A percentile compares a stretch with the other conserved stretches of the same genome.
Conservation (phyloP, 345 rosid genomes). For the Citrus maxima region DNA sequence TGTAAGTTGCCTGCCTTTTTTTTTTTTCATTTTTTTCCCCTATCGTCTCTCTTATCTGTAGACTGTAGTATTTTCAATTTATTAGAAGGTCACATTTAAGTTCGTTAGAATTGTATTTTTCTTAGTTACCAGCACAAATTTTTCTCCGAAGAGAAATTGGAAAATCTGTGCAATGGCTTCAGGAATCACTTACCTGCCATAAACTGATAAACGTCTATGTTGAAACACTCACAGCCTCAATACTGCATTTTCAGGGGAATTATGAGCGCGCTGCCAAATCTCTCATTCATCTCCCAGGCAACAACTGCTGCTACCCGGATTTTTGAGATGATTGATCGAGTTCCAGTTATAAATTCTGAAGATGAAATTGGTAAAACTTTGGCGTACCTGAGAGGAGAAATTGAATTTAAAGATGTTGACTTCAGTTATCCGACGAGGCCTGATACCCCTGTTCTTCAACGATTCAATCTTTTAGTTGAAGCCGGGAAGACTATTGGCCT, state of each 20-base stretch:
- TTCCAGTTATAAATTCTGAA: constrained; percentile 36
- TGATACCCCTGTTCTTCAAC: constrained; percentile 28
- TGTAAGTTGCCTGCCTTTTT: constrained; percentile 35
- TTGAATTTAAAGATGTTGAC: constrained; percentile 42
- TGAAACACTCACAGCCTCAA: not conserved
- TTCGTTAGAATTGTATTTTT: too few relatives aligned
- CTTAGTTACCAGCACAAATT: not conserved
- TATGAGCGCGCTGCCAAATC: constrained; percentile 43
- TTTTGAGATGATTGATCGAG: constrained; percentile 37
- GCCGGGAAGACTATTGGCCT: constrained; percentile 49
- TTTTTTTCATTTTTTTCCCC: too few relatives aligned
- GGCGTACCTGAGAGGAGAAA: constrained; percentile 38
- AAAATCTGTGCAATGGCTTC: too few relatives aligned
- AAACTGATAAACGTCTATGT: not conserved
- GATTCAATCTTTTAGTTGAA: constrained; percentile 40
- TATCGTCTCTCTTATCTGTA: too few relatives aligned
- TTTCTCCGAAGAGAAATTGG: not conserved
- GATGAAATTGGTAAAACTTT: constrained; percentile 33
- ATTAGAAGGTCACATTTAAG: too few relatives aligned
- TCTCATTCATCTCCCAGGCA: constrained; percentile 41
- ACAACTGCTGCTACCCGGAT: constrained; percentile 32
- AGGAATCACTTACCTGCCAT: not conserved
- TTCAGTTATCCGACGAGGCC: constrained; percentile 55
- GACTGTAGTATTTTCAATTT: too few relatives aligned
- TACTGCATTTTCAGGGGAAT: constrained; percentile 27